These are phyloP conservation scores for Hylodesmum podocarpum DNA, from an alignment of 306 rosid genomes.

Conservation along the genomic window DNA sequence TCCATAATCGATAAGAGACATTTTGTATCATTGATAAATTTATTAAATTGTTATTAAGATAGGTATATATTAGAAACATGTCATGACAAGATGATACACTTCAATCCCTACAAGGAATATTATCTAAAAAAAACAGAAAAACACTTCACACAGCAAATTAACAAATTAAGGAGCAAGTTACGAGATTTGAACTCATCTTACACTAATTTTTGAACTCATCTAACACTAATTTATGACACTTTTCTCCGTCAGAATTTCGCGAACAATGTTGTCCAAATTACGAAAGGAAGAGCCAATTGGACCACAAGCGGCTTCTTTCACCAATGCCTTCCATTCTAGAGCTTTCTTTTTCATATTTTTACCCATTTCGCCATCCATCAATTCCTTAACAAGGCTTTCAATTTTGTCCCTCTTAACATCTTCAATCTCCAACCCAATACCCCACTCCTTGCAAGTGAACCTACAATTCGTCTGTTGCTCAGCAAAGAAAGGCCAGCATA, in stretches of 20 bases:
- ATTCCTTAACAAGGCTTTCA: slow-evolving; percentile 43
- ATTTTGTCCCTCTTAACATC: slow-evolving; percentile 35
- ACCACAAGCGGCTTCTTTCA: slow-evolving; percentile 24
- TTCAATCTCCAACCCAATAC: slow-evolving; percentile 59
- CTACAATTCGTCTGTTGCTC: slow-evolving; percentile 72
- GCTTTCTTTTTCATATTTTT: slow-evolving; percentile 45
- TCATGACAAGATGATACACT: too few species aligned
- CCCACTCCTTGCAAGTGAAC: slow-evolving; percentile 54
- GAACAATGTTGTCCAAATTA: slow-evolving; percentile 30
- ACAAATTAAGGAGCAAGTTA: too few species aligned
- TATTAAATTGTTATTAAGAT: too few species aligned
- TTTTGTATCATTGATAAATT: too few species aligned
- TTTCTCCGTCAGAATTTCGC: slow-evolving; percentile 5
- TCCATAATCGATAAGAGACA: too few species aligned
- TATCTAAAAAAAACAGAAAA: too few species aligned
- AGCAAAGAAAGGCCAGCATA: slow-evolving; percentile 70
- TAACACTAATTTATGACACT: neutral
- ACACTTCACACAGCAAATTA: too few species aligned
- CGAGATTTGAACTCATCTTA: too few species aligned
- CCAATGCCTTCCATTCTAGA: slow-evolving; percentile 43
- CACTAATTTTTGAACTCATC: too few species aligned
- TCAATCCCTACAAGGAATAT: too few species aligned
- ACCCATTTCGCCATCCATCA: slow-evolving; percentile 56
- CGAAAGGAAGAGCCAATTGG: slow-evolving; percentile 37
- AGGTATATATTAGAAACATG: too few species aligned